Conservation (phyloP, 805 yeast species). For the Peterozyma toletana region DNA sequence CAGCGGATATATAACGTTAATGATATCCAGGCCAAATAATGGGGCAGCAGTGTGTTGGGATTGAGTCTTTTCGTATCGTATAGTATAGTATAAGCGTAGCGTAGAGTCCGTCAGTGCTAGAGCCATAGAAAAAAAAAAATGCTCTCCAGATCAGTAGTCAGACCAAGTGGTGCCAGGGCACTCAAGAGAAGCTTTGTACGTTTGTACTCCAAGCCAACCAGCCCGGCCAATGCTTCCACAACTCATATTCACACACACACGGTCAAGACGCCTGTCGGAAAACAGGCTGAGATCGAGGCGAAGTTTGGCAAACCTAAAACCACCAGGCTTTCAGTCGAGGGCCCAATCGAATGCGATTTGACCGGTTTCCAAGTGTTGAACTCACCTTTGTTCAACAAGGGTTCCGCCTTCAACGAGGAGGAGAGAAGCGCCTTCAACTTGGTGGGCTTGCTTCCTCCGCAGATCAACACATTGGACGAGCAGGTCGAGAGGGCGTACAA, state of each 20-base stretch:
- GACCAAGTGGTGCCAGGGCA: too few relatives aligned
- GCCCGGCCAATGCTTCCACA: too few relatives aligned
- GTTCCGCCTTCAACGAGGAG: constrained; percentile 85
- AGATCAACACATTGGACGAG: constrained; percentile 75
- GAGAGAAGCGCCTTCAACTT: constrained; percentile 80
- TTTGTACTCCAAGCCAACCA: too few relatives aligned
- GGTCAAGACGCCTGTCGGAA: constrained; percentile 53
- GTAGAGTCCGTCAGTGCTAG: too few relatives aligned
- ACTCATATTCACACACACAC: constrained; percentile 1
- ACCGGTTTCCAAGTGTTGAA: constrained; percentile 74
- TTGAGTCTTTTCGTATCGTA: too few relatives aligned
- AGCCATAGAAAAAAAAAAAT: too few relatives aligned
- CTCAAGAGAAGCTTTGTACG: too few relatives aligned
- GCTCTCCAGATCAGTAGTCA: too few relatives aligned
- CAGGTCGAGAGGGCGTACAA: constrained; percentile 90
- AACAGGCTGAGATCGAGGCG: constrained; percentile 37
- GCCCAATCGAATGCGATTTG: constrained; percentile 75
- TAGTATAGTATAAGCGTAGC: too few relatives aligned
- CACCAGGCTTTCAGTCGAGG: constrained; percentile 61
- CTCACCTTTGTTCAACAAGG: constrained; percentile 89
- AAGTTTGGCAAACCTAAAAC: constrained; percentile 45
- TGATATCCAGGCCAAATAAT: too few relatives aligned
- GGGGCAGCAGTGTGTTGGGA: too few relatives aligned
- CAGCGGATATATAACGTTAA: too few relatives aligned
- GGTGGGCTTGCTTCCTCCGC: constrained; percentile 77